Percentiles rank a stretch among this genome's conserved stretches.
phyloP scores from a whole-genome alignment of 345 rosid genomes.

The Aethionema arabicum region DNA sequence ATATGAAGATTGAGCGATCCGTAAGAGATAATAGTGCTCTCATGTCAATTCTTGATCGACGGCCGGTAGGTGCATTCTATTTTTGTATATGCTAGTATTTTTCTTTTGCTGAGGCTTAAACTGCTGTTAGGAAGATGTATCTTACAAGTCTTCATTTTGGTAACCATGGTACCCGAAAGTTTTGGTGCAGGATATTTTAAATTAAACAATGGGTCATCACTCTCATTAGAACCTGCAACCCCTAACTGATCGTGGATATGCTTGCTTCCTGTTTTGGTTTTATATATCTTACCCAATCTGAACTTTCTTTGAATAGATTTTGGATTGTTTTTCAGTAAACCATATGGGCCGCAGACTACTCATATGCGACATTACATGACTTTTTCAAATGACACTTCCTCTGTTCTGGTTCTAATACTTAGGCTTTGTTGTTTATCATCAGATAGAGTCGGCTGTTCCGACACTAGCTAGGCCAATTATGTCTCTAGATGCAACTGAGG shows the following conservation, averaged over 20 bases:
- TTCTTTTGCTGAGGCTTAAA: constrained; percentile 11
- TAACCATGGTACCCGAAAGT: neutral
- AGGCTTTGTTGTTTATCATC: constrained; percentile 31
- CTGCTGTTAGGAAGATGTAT: constrained; percentile 4
- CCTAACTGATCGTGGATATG: no score
- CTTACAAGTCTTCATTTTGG: constrained; percentile 11
- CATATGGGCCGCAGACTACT: no score
- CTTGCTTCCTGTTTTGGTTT: no score
- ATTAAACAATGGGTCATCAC: constrained; percentile 3
- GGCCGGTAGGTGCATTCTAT: constrained; percentile 59
- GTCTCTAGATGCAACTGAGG: constrained; percentile 97
- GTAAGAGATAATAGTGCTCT: constrained; percentile 76
- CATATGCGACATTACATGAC: no score
- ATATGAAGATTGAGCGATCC: constrained; percentile 87
- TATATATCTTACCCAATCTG: no score
- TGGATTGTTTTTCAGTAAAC: no score
- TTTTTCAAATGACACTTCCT: neutral
- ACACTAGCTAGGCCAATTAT: constrained; percentile 86
- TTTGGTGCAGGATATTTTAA: constrained; percentile 18
- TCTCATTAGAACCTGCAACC: no score
- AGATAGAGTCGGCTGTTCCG: constrained; percentile 95
- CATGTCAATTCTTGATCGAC: constrained; percentile 88
- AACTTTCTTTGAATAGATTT: no score
- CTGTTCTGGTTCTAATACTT: constrained; percentile 14
- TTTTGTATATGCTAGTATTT: constrained; percentile 7